Evolutionary conservation across 106 monocot species (phyloP).

Genomic region (Acorus calamus): DNA sequence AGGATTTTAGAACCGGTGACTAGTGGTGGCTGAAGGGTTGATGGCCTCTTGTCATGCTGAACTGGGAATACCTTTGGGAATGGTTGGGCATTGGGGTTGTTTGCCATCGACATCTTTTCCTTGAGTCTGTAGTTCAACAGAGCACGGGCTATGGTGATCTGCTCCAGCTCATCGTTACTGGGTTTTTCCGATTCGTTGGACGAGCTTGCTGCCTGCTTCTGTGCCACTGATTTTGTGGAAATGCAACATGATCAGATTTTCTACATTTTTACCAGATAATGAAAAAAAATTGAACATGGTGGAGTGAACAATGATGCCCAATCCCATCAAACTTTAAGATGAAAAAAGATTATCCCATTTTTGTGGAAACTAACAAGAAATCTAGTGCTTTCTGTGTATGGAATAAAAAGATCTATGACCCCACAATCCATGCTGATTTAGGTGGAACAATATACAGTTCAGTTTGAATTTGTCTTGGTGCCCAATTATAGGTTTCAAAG

Average conservation of each 20-base stretch:
- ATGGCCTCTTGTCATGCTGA: slow-evolving; percentile 32
- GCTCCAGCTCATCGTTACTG: slow-evolving; percentile 81
- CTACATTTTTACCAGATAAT: background rate
- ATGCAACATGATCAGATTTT: no score
- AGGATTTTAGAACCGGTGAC: slow-evolving; percentile 67
- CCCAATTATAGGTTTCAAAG: no score
- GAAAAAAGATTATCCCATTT: no score
- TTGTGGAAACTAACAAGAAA: no score
- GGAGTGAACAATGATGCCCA: no score
- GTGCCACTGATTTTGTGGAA: slow-evolving; percentile 43
- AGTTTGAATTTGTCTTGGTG: no score
- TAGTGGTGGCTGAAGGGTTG: slow-evolving; percentile 11
- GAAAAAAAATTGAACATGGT: background rate
- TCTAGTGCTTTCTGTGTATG: no score
- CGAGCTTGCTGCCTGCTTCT: slow-evolving; percentile 48
- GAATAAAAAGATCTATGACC: no score
- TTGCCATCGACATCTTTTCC: slow-evolving; percentile 75
- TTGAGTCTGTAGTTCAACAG: slow-evolving; percentile 75
- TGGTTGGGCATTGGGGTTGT: slow-evolving; percentile 39
- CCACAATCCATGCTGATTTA: no score
- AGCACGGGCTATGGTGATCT: slow-evolving; percentile 77
- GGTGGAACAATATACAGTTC: no score
- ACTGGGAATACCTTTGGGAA: slow-evolving; percentile 72
- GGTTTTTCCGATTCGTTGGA: slow-evolving; percentile 42
- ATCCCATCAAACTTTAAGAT: no score